Percentiles rank a stretch among this genome's conserved stretches.
Evolutionary conservation across 495 filamentous ascomycete genomes (phyloP).

Genomic region (Neurospora cerealis): DNA sequence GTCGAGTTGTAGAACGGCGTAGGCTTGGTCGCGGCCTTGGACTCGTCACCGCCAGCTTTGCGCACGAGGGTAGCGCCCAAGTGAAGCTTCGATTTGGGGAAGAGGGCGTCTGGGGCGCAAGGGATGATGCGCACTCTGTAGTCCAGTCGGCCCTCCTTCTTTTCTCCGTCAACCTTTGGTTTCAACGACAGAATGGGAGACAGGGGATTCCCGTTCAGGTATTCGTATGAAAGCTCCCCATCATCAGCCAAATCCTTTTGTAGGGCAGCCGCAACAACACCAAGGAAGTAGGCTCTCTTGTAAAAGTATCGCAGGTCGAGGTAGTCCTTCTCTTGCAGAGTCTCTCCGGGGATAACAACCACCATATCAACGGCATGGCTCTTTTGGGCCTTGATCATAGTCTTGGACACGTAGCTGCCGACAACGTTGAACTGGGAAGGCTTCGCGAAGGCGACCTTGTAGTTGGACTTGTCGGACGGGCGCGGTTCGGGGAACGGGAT

Average conservation of each 20-base stretch:
- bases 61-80: slow-evolving; percentile 65
- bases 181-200: slow-evolving; percentile 59
- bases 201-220: slow-evolving; percentile 67
- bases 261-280: slow-evolving; percentile 62
- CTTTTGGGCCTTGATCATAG: slow-evolving; percentile 50
- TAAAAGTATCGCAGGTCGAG: slow-evolving; percentile 89
- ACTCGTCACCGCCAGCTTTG: slow-evolving; percentile 23
- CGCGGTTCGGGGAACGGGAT: slow-evolving; percentile 77
- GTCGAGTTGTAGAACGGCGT: slow-evolving; percentile 88
- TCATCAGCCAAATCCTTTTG: slow-evolving; percentile 41
- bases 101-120: slow-evolving; percentile 53
- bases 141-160: slow-evolving; percentile 22
- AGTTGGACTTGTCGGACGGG: slow-evolving; percentile 62
- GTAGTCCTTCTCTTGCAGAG: slow-evolving; percentile 93
- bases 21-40: slow-evolving; percentile 30
- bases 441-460: slow-evolving; percentile 66
- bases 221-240: slow-evolving; percentile 51
- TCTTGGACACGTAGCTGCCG: slow-evolving; percentile 76
- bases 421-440: slow-evolving; percentile 77
- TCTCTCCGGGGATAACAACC: slow-evolving; percentile 64
- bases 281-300: slow-evolving; percentile 86
- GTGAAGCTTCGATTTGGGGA: slow-evolving; percentile 55
- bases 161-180: slow-evolving; percentile 10
- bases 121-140: slow-evolving; percentile 72
- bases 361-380: slow-evolving; percentile 65